Base-by-base conservation (phyloP, 176 grass and related monocot species). In the Poa pratensis region DNA sequence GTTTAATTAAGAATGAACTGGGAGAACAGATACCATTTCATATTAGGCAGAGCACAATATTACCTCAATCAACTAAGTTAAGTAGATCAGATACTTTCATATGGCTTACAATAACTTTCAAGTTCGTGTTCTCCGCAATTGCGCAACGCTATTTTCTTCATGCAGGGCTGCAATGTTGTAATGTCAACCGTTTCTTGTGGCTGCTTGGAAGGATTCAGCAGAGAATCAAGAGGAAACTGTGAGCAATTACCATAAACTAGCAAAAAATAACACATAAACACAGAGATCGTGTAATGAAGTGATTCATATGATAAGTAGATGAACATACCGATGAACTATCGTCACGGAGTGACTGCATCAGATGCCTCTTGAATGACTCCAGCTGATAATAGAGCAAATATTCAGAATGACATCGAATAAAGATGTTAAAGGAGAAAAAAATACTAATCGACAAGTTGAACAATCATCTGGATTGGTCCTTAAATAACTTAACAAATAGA, bases 361-460 rank as follows among this genome's bases (percentile, higher is more conserved):
- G 84, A 77, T 99, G 96, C 59, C 86, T 88, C 90, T 94, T 99
- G 82, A 99, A 99, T 82, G 94, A 92, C 72, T 96, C 96, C 66
- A 99, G 83, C 91, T 98, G 88, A 81, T 6, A 85, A 75, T 50
- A 19, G n/a, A 86, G 50, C 10, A 72, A 15, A 79, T 2, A 69
- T 78, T 90, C 5, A 88, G 70, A 82, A 69, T 70, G 0, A 3
- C 14, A 1, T 7, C 12, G 0, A 73, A 59, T 46, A 16, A 78
- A 73, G 37, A 18, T 0, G 69, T 42, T 42, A 32, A 14, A 20
- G n/a, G 67, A 22, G 6, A 74, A 58, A 68, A 32, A 19, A 14
- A 0, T 18, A 43, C 8, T 35, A 16, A 55, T 7, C 48, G 57
- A 66, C 18, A 58, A 32, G 39, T 0, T 57, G 27, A 74, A 28